phyloP scores from a whole-genome alignment of 225 moss, liverwort and hornwort genomes.

The Physcomitrium patens region DNA sequence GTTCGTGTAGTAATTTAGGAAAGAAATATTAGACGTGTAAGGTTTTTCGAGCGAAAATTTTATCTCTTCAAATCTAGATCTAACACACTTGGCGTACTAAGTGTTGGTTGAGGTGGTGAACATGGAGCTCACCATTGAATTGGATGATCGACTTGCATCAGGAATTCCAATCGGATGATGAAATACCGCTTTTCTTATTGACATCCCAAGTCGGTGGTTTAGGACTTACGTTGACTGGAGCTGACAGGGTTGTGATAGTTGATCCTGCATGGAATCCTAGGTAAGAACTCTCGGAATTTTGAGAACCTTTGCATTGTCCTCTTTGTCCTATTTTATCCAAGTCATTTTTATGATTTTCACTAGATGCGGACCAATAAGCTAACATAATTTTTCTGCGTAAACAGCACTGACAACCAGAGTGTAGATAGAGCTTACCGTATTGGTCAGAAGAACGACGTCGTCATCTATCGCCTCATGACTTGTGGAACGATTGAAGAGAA shows the following conservation, averaged over 20 bases:
- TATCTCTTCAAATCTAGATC: background rate
- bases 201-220: slow-evolving; percentile 87
- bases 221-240: slow-evolving; percentile 80
- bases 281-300: slow-evolving; percentile 20
- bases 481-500: slow-evolving; percentile 82
- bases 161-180: slow-evolving; percentile 65
- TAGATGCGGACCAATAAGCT: background rate
- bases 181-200: slow-evolving; percentile 67
- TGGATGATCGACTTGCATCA: slow-evolving; percentile 26
- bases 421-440: slow-evolving; percentile 86
- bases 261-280: slow-evolving; percentile 93
- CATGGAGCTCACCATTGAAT: background rate
- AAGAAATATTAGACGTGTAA: background rate
- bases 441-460: slow-evolving; percentile 74
- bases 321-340: background rate
- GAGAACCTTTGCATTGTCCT: background rate
- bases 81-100: background rate
- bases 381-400: background rate
- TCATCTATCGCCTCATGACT: slow-evolving; percentile 83
- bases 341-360: background rate
- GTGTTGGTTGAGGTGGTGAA: background rate
- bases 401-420: slow-evolving; percentile 83
- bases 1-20: background rate
- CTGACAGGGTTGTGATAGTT: slow-evolving; percentile 78
- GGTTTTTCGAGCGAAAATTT: background rate